phyloP scores from a whole-genome alignment of 192 early-diverging fungal genomes.

The Mycoemilia scoparia region DNA sequence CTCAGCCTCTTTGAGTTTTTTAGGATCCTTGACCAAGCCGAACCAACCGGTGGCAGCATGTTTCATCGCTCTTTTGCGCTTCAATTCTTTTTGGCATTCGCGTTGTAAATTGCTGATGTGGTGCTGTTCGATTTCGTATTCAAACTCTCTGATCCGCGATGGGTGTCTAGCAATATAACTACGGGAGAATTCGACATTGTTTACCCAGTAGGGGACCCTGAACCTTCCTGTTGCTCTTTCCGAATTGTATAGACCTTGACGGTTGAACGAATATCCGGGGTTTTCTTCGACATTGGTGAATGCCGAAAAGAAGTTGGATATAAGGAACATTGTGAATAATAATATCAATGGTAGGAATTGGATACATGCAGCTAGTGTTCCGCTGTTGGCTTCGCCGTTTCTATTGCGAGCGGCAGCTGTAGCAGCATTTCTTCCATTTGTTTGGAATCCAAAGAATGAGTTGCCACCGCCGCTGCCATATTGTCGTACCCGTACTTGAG shows the following conservation, averaged over 20 bases:
- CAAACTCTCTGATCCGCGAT: slow-evolving; percentile 40
- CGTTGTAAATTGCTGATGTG: slow-evolving; percentile 47
- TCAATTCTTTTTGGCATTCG: slow-evolving; percentile 44
- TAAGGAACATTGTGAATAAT: slow-evolving; percentile 54
- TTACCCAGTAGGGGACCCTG: slow-evolving; percentile 66
- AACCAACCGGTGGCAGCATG: slow-evolving; percentile 52
- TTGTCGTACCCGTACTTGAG: slow-evolving; percentile 3
- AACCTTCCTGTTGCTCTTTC: slow-evolving; percentile 35
- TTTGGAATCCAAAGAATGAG: too few species aligned
- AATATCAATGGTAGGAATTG: slow-evolving; percentile 66
- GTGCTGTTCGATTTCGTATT: slow-evolving; percentile 49
- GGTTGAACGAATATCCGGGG: slow-evolving; percentile 47
- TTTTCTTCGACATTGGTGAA: slow-evolving; percentile 19
- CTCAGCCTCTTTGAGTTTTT: slow-evolving; percentile 43
- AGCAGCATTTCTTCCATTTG: slow-evolving; percentile 32
- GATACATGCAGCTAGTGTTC: slow-evolving; percentile 30
- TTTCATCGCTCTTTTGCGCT: slow-evolving; percentile 31
- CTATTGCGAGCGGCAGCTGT: slow-evolving; percentile 11
- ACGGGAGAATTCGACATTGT: slow-evolving; percentile 30
- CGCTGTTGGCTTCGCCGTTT: not conserved
- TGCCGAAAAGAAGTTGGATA: slow-evolving; percentile 37
- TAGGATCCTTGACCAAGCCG: slow-evolving; percentile 37
- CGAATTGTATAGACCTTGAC: slow-evolving; percentile 26
- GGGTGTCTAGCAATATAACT: slow-evolving; percentile 13
- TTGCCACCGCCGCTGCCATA: slow-evolving; percentile 3